phyloP scores from a whole-genome alignment of 768 basidiomycete species.

The Serendipita indica region DNA sequence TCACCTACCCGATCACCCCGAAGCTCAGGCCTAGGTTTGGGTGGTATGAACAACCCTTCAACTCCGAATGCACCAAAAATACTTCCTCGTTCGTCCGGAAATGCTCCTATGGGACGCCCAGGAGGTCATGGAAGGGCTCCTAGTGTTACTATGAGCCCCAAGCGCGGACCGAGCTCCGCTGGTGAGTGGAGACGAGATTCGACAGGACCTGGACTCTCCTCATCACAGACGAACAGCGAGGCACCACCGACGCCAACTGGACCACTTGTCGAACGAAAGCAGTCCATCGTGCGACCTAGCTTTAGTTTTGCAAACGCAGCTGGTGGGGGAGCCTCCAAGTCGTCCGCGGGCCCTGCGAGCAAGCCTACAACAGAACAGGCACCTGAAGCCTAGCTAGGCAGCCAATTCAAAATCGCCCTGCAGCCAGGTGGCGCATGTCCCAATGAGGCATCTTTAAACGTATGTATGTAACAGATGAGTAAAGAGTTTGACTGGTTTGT shows the following conservation, averaged over 20 bases:
- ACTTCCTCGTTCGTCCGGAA: neutral
- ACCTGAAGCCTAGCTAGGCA: no score
- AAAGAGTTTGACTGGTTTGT: no score
- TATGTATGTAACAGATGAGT: no score
- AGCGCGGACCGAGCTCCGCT: conserved; percentile 15
- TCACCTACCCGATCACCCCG: neutral
- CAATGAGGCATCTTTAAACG: no score
- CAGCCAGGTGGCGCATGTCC: no score
- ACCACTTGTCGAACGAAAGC: conserved; percentile 15
- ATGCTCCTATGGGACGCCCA: neutral
- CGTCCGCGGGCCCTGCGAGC: no score
- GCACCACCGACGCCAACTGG: conserved; percentile 13
- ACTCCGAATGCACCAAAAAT: neutral
- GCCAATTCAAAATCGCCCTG: no score
- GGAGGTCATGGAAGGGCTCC: conserved; percentile 33
- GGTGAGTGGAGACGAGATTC: conserved; percentile 28
- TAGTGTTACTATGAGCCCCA: conserved; percentile 25
- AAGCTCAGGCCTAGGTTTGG: neutral
- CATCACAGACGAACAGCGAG: conserved; percentile 15
- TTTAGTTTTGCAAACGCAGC: conserved; percentile 77
- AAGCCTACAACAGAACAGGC: no score
- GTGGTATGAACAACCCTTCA: conserved; percentile 21
- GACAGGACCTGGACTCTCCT: conserved; percentile 22
- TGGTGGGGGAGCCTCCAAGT: conserved; percentile 5
- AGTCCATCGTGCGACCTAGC: conserved; percentile 47